Conservation (phyloP, 768 basidiomycete species). For the Boletus sensibilis region DNA sequence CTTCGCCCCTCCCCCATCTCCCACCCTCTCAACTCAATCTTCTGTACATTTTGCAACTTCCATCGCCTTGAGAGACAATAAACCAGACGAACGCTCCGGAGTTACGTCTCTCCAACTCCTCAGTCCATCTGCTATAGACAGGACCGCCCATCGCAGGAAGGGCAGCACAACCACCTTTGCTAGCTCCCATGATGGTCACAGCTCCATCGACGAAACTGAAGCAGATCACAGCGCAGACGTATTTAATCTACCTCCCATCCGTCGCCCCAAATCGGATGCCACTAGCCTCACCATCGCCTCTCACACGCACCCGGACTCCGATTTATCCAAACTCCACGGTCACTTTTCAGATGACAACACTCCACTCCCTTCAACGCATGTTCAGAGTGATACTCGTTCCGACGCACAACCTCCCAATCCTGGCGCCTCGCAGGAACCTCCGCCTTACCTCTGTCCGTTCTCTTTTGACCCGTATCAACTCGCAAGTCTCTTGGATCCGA, state of each 20-base stretch:
- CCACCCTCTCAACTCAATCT: conserved; percentile 68
- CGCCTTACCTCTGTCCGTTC: conserved; percentile 68
- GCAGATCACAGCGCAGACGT: conserved; percentile 40
- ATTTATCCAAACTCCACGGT: conserved; percentile 26
- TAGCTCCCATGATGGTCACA: conserved; percentile 41
- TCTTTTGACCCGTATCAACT: conserved; percentile 68
- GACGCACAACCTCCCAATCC: conserved; percentile 19
- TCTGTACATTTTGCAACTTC: conserved; percentile 58
- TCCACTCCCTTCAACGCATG: conserved; percentile 18
- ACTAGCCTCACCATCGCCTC: conserved; percentile 37
- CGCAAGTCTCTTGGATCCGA: conserved; percentile 88
- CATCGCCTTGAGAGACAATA: conserved; percentile 63
- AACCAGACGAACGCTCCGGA: conserved; percentile 58
- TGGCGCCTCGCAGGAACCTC: conserved; percentile 38
- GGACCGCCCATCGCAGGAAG: conserved; percentile 48
- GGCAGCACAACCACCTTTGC: conserved; percentile 55
- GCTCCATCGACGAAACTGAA: conserved; percentile 46
- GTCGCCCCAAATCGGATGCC: conserved; percentile 37
- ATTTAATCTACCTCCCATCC: conserved; percentile 29
- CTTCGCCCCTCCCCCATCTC: conserved; percentile 59
- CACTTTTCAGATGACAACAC: conserved; percentile 6
- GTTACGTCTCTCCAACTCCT: conserved; percentile 52
- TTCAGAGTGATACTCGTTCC: conserved; percentile 24
- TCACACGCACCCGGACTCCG: conserved; percentile 40
- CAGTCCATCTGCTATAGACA: conserved; percentile 36